Percentiles rank a stretch among this genome's conserved stretches.
Evolutionary conservation across 169 alveolate species (phyloP).

Genomic region (Plasmodium gallinaceum): DNA sequence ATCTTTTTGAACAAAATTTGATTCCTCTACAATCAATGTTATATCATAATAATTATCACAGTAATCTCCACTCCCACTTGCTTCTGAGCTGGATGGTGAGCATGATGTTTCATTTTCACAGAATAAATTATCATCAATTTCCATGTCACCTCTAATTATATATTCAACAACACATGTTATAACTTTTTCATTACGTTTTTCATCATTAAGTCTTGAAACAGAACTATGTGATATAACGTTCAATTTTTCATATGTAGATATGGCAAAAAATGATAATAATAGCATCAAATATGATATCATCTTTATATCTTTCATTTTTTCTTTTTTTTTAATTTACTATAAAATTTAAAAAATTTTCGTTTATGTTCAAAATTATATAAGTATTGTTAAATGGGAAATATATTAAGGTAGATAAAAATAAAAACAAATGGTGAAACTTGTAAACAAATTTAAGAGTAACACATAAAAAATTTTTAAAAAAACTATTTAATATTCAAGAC

Average conservation of each 20-base stretch:
- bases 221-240: conserved; percentile 33
- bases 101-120: conserved; percentile 21
- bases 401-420: no score
- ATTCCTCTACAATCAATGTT: conserved; percentile 58
- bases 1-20: conserved; percentile 65
- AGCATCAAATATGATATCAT: conserved; percentile 10
- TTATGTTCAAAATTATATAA: no score
- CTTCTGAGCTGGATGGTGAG: not conserved
- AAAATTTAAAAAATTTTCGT: not conserved
- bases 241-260: conserved; percentile 11
- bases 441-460: no score
- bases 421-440: no score
- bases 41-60: conserved; percentile 69
- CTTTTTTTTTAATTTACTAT: not conserved
- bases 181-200: conserved; percentile 12
- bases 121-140: conserved; percentile 59
- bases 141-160: conserved; percentile 40
- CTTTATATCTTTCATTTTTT: conserved; percentile 27
- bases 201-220: conserved; percentile 19
- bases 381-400: no score
- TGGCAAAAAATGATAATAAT: conserved; percentile 1
- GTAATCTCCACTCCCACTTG: conserved; percentile 31
- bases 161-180: conserved; percentile 51
- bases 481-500: no score
- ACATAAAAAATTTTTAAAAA: no score